Base-by-base conservation (phyloP, 106 monocot species). In the Allium sativum region DNA sequence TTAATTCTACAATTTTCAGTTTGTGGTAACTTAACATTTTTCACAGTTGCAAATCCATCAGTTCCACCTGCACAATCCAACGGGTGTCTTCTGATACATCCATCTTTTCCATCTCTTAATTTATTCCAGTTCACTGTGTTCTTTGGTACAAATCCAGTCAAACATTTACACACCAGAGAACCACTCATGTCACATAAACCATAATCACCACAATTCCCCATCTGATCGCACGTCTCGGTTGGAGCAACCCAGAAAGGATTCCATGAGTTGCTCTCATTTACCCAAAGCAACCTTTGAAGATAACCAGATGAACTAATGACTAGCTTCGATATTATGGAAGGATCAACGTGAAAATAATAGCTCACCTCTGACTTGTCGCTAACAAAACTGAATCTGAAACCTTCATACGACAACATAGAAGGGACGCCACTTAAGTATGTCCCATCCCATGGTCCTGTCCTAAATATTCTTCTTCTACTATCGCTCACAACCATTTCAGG, bases 21-120 rank as follows among this genome's bases (percentile, higher is more conserved):
- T 31, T 80, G 74, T 44, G 80, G 80, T 47, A 80, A 21, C 77
- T 72, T 77, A 55, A 60, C 72, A 6, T 57, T 50, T 2, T 10
- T 56, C 19, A 72, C 62, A 15, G 13, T 12, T n/a, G 21, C 20
- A 52, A 80, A 80, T 46, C 67, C 72, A 13, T 75, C 76, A 12
- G 55, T 55, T 14, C 48, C 66, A 66, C 44, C 76, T 72, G 10
- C 74, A 76, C 59, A 81, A 42, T 56, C 70, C 53, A 66, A 54
- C 67, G 12, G 40, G 31, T 13, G 19, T 19, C 40, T 81, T 48
- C 55, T 21, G 48, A 47, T 3, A 48, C 81, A 85, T 21, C 72
- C 77, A 11, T 85, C 65, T 5, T 67, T n/a, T 51, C 69, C 56
- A 31, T 58, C 22, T 9, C 59, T 50, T 42, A 48, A 7, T n/a